Percentiles rank a stretch among this genome's conserved stretches.
These are phyloP conservation scores for Penicillium sp. DNA, from an alignment of 2,329 filamentous ascomycete species.

Conservation along the genomic window DNA sequence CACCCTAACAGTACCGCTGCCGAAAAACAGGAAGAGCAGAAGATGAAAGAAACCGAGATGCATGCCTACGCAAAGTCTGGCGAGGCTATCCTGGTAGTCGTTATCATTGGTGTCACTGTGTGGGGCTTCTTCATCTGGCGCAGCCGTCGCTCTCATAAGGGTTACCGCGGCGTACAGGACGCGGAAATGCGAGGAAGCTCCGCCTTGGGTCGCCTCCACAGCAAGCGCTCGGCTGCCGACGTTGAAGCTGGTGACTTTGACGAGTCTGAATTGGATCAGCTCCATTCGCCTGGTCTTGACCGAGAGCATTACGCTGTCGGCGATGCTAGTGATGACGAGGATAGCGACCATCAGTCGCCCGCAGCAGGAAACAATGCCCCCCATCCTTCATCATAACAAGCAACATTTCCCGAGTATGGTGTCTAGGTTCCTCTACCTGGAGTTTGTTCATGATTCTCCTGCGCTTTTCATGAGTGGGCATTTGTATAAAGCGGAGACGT, in stretches of 20 bases:
- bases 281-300: slow-evolving; percentile 40
- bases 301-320: slow-evolving; percentile 50
- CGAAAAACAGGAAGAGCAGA: slow-evolving; percentile 66
- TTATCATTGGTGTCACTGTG: slow-evolving; percentile 66
- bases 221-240: slow-evolving; percentile 46
- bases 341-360: slow-evolving; percentile 12
- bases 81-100: slow-evolving; percentile 78
- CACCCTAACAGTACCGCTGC: slow-evolving; percentile 66
- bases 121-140: slow-evolving; percentile 73
- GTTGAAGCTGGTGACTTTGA: slow-evolving; percentile 63
- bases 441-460: slow-evolving; percentile 1
- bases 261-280: slow-evolving; percentile 58
- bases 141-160: slow-evolving; percentile 50
- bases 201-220: slow-evolving; percentile 50
- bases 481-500: slow-evolving; percentile 6
- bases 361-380: not conserved
- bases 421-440: not conserved
- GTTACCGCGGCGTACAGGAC: slow-evolving; percentile 43
- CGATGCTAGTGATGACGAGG: slow-evolving; percentile 45
- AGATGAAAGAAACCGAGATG: slow-evolving; percentile 82
- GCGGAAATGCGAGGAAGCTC: slow-evolving; percentile 34
- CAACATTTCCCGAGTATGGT: slow-evolving; percentile 4
- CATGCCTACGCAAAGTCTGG: slow-evolving; percentile 84
- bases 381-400: slow-evolving; percentile 12
- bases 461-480: slow-evolving; percentile 2